These are phyloP conservation scores for Pezicula neosporulosa DNA, from an alignment of 2,329 filamentous ascomycete species.

Conservation along the genomic window DNA sequence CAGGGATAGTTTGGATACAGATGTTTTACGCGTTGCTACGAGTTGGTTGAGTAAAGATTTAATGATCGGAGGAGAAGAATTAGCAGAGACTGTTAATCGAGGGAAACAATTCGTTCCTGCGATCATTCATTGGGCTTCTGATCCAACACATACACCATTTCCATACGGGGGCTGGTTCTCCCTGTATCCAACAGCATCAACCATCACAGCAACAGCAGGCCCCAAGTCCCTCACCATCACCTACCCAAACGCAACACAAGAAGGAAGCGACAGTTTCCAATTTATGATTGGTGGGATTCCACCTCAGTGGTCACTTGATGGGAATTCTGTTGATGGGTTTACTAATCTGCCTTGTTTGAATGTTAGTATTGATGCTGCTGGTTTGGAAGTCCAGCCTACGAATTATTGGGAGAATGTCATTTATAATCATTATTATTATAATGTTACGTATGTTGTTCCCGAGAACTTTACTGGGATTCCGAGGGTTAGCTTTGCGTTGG, in stretches of 20 bases:
- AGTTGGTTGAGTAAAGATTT: conserved; percentile 39
- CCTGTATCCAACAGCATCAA: conserved; percentile 39
- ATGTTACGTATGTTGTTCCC: conserved; percentile 42
- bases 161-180: conserved; percentile 37
- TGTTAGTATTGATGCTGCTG: conserved; percentile 34
- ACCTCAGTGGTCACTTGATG: conserved; percentile 32
- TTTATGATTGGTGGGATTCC: conserved; percentile 36
- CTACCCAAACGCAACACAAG: conserved; percentile 38
- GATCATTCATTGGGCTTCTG: conserved; percentile 42
- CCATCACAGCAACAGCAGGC: conserved; percentile 35
- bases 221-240: conserved; percentile 30
- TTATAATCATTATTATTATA: conserved; percentile 40
- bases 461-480: conserved; percentile 34
- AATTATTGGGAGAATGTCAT: conserved; percentile 33
- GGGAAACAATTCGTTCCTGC: conserved; percentile 40
- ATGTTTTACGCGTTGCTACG: conserved; percentile 29
- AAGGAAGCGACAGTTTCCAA: conserved; percentile 35
- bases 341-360: conserved; percentile 35
- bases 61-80: conserved; percentile 38
- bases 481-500: conserved; percentile 30
- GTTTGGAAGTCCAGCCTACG: conserved; percentile 32
- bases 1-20: conserved; percentile 30
- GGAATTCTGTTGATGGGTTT: conserved; percentile 28
- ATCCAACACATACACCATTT: conserved; percentile 33
- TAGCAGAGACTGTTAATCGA: conserved; percentile 33